These are phyloP conservation scores for Lunasporangiospora selenospora DNA, from an alignment of 192 early-diverging fungal genomes.

Conservation along the genomic window DNA sequence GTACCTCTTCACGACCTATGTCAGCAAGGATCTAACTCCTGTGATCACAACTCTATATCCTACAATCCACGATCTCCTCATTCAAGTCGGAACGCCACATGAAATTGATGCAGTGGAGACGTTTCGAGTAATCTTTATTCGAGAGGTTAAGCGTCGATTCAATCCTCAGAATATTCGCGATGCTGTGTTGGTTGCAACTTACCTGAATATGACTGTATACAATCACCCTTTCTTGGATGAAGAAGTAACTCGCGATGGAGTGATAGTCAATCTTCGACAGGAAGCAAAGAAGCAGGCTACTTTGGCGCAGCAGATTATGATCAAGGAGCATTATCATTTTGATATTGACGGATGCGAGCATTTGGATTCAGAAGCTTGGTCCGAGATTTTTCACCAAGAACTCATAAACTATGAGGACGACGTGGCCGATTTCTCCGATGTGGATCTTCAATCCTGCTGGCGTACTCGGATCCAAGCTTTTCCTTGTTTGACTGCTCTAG, in stretches of 20 bases:
- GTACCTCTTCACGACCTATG: background rate
- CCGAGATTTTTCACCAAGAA: too few relatives aligned
- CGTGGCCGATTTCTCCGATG: too few relatives aligned
- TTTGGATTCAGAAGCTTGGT: background rate
- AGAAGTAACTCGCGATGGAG: background rate
- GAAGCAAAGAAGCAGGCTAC: background rate
- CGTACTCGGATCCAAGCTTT: too few relatives aligned
- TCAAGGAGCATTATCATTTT: background rate
- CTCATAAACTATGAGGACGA: too few relatives aligned
- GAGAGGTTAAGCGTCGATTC: background rate
- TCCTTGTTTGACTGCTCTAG: background rate
- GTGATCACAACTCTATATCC: background rate
- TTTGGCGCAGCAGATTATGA: background rate
- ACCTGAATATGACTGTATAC: background rate
- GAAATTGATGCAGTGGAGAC: background rate
- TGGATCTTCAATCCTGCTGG: too few relatives aligned
- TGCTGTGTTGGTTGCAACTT: background rate
- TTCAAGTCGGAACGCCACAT: background rate
- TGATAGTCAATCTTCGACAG: background rate
- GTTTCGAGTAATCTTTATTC: background rate
- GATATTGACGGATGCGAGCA: background rate
- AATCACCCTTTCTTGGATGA: background rate
- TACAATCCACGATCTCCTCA: background rate
- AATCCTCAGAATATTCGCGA: background rate
- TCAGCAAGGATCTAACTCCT: conserved; percentile 1